Percentiles rank a stretch among this genome's conserved stretches.
Conservation (phyloP, 192 early-diverging fungal genomes). For the Lunasporangiospora selenospora region DNA sequence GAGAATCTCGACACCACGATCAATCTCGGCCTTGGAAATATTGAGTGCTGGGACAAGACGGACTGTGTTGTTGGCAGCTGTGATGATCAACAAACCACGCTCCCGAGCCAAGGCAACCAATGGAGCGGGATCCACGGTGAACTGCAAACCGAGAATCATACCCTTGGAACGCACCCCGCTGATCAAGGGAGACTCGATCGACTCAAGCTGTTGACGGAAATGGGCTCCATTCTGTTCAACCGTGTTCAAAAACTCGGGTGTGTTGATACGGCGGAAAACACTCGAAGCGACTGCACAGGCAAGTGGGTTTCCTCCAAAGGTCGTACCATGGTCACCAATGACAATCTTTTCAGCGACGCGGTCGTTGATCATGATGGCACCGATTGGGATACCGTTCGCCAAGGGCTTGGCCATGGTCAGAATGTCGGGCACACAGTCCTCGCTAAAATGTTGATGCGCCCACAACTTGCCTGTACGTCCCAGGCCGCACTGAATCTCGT, state of each 20-base stretch:
- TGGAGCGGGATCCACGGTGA: conserved; percentile 70
- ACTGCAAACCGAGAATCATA: conserved; percentile 87
- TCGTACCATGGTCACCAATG: conserved; percentile 94
- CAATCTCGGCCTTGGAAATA: conserved; percentile 76
- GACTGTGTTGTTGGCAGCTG: conserved; percentile 88
- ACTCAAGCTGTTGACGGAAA: conserved; percentile 60
- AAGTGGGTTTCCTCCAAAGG: conserved; percentile 96
- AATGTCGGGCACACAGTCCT: conserved; percentile 83
- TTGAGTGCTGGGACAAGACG: conserved; percentile 93
- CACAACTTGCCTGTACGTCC: conserved; percentile 90
- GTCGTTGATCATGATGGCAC: conserved; percentile 83
- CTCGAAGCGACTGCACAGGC: conserved; percentile 84
- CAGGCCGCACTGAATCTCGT: conserved; percentile 97
- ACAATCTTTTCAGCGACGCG: conserved; percentile 84
- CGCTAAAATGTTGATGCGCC: conserved; percentile 78
- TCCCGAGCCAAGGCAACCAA: conserved; percentile 80
- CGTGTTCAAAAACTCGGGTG: conserved; percentile 74
- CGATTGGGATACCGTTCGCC: conserved; percentile 96
- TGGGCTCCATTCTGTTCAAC: conserved; percentile 71
- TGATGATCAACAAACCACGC: conserved; percentile 87
- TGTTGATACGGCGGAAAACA: conserved; percentile 74
- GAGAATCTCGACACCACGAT: conserved; percentile 76
- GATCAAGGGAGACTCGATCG: conserved; percentile 61
- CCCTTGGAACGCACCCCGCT: conserved; percentile 86
- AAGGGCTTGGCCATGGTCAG: conserved; percentile 97